Conservation (phyloP, 1,139 yeast genomes). For the Scheffersomyces stambukii region DNA sequence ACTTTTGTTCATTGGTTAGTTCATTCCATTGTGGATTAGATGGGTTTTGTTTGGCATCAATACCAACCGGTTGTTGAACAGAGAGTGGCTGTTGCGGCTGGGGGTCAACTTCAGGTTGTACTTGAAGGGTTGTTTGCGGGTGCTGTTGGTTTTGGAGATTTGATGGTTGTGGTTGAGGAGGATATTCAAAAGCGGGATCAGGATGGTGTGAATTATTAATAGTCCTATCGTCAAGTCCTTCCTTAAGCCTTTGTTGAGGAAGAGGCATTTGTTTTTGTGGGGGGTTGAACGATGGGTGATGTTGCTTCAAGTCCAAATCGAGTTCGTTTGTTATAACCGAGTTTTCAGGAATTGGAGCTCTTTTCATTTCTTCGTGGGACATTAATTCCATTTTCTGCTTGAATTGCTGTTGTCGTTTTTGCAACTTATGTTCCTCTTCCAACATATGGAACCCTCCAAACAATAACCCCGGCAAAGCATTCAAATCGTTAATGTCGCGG, state of each 20-base stretch:
- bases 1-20: constrained; percentile 9
- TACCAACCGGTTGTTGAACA: background rate
- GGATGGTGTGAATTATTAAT: background rate
- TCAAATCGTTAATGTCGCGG: constrained; percentile 37
- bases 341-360: too few species aligned
- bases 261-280: too few species aligned
- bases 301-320: background rate
- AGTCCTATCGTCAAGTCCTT: too few species aligned
- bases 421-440: constrained; percentile 33
- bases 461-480: constrained; percentile 36
- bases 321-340: background rate
- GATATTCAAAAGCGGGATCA: background rate
- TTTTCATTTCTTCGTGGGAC: constrained; percentile 7
- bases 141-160: background rate
- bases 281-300: too few species aligned
- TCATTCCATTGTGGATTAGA: too few species aligned
- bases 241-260: too few species aligned
- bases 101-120: background rate
- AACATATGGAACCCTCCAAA: constrained; percentile 40
- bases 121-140: background rate
- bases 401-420: constrained; percentile 23
- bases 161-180: background rate
- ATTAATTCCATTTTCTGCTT: constrained; percentile 11
- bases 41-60: background rate
- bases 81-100: too few species aligned